Evolutionary conservation across 495 filamentous ascomycete genomes (phyloP), one percentile per base, ranked within the genome.

Genomic region (Echria macrotheca): DNA sequence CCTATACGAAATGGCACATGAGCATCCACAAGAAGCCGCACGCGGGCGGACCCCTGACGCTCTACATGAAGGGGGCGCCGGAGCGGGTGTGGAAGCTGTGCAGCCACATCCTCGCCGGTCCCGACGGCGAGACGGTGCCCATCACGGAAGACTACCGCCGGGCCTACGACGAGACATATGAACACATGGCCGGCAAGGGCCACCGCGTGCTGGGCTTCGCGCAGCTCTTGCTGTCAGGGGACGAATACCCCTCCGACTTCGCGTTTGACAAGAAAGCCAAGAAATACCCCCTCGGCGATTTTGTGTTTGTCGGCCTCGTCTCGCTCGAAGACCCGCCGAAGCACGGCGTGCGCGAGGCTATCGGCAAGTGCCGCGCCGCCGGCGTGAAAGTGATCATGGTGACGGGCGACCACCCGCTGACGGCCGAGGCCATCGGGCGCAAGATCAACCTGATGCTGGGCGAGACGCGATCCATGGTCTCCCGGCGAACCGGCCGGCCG

Each of bases 331-430:
- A 88, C 60, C 84, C 85, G 12, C 83, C 83, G 4, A 80, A 84
- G 0, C 73, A 77, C 5, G 84, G 85, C 53, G 83, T 82, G 3
- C 76, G 73, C n/a, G 75, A 71, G 4, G 76, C 84, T 2, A 76
- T 91, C 14, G 63, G 69, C 7, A 74, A 79, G 54, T 89, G 84
- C 62, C 75, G 80, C 33, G 65, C 70, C 28, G 86, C 86, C 18
- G 86, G 86, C 23, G 85, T 91, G 26, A 72, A 74, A 35, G 84
- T 89, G 5, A 83, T 87, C 61, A 91, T 91, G 86, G 68, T 89
- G 5, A 91, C 86, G 15, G 85, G 83, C 12, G 86, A 91, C 58
- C 84, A 89, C 46, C 79, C 80, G 0, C 78, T 77, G 17, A 91
- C 86, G 4, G 86, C 86, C 18, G 77, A 77, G 43, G 81, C 84